Evolutionary conservation across 176 grass and related monocot genomes (phyloP), one percentile per base, ranked within the genome.

Genomic region (Oryza meyeriana): DNA sequence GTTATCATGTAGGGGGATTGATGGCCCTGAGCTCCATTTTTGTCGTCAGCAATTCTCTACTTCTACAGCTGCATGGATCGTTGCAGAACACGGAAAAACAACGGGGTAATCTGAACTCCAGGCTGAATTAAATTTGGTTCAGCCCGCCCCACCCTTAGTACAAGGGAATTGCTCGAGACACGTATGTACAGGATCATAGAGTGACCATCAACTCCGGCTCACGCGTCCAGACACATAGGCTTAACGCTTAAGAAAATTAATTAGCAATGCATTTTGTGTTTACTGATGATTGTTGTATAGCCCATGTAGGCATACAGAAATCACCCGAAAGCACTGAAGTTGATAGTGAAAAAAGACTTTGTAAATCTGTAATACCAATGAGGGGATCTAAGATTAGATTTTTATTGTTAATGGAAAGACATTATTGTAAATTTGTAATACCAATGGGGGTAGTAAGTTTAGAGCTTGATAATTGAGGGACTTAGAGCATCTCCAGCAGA

Each of bases 21-120:
- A 98, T 98, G 95, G 95, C 95, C 26, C 31, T 93, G 83, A 98
- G 95, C 79, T 95, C 95, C 61, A 95, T 98, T 69, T 86, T 93
- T 45, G 95, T 95, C 20, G 95, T 98, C 55, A 91, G 92, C 88
- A 98, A 98, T 72, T 98, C 95, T 32, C 90, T 98, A 89, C 88
- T 95, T 82, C 88, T 98, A 55, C 90, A 93, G 76, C 72, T 98
- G 9, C 88, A 95, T 22, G 90, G 90, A 72, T 90, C 92, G 22
- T 93, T 91, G 69, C 67, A 72, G 73, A 89, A 83, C 39, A 77
- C 70, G 34, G 81, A 88, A 44, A 97, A 81, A 29, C 20, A 20
- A 6, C 67, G 62, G 58, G 50, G 5, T 48, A 14, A 75, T 68
- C 6, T 75, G 71, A 69, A 52, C 16, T 84, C 69, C 29, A 38